A percentile compares a stretch with the other conserved stretches of the same genome.
These are phyloP conservation scores for Penicillium coffeae DNA, from an alignment of 495 filamentous ascomycete genomes.

Conservation along the genomic window DNA sequence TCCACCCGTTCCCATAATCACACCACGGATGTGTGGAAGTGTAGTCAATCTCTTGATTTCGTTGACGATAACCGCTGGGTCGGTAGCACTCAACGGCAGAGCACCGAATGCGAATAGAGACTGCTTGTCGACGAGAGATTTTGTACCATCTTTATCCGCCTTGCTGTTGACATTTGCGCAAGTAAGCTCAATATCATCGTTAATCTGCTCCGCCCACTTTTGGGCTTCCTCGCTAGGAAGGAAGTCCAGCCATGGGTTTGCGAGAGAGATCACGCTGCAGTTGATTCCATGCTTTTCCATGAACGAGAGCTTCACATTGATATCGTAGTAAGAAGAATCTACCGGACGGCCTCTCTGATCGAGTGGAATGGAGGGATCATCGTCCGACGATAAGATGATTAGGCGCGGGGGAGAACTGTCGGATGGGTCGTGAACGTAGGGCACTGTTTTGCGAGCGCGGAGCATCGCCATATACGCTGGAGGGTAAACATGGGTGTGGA, in stretches of 20 bases:
- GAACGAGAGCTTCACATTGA: conserved; percentile 72
- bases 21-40: conserved; percentile 68
- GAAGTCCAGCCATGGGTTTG: conserved; percentile 96
- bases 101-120: conserved; percentile 75
- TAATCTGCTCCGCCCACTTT: conserved; percentile 60
- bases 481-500: conserved; percentile 95
- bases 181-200: conserved; percentile 68
- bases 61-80: conserved; percentile 49
- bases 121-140: conserved; percentile 21
- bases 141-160: conserved; percentile 26
- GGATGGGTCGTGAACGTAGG: conserved; percentile 71
- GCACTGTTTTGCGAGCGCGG: conserved; percentile 67
- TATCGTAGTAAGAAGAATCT: conserved; percentile 68
- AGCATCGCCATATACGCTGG: conserved; percentile 79
- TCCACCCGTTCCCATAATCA: conserved; percentile 85
- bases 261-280: conserved; percentile 81
- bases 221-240: conserved; percentile 59
- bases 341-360: conserved; percentile 64
- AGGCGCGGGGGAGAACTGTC: conserved; percentile 58
- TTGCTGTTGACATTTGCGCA: conserved; percentile 55
- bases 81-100: conserved; percentile 69
- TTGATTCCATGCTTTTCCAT: conserved; percentile 82
- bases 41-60: conserved; percentile 60
- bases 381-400: conserved; percentile 69
- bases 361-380: conserved; percentile 51